A percentile compares a stretch with the other conserved stretches of the same genome.
These are phyloP conservation scores for Jamesozyma gamospora DNA, from an alignment of 805 yeast species.

Conservation along the genomic window DNA sequence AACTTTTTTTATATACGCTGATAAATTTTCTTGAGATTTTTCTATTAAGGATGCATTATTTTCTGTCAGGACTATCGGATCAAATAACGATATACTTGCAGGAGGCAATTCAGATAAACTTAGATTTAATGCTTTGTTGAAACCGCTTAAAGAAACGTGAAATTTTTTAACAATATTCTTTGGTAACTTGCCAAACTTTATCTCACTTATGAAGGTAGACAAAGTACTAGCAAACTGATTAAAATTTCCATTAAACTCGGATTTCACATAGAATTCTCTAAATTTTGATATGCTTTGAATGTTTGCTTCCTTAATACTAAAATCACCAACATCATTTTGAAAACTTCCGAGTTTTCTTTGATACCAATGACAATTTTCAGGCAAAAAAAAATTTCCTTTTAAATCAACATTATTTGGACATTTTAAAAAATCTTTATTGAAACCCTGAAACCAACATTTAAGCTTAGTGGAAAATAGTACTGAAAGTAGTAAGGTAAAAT, in stretches of 20 bases:
- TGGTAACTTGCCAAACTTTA: slow-evolving; percentile 16
- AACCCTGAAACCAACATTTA: slow-evolving; percentile 8
- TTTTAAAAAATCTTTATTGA: slow-evolving; percentile 6
- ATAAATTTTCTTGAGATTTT: slow-evolving; percentile 5
- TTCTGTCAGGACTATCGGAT: slow-evolving; percentile 6
- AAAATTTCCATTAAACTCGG: slow-evolving; percentile 4
- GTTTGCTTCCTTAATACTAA: slow-evolving; percentile 4
- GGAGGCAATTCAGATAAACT: slow-evolving; percentile 12
- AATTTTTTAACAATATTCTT: slow-evolving; percentile 6
- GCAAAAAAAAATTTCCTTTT: slow-evolving; percentile 13
- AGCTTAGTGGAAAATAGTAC: slow-evolving; percentile 11
- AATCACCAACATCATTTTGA: not conserved
- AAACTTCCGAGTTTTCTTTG: too few relatives aligned
- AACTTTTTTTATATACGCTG: slow-evolving; percentile 1
- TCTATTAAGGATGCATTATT: slow-evolving; percentile 14
- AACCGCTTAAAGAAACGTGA: slow-evolving; percentile 2
- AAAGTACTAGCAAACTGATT: slow-evolving; percentile 11
- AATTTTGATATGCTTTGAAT: slow-evolving; percentile 7
- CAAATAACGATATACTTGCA: slow-evolving; percentile 12
- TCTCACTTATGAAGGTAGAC: slow-evolving; percentile 6
- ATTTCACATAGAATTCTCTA: slow-evolving; percentile 9
- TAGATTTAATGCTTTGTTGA: slow-evolving; percentile 3
- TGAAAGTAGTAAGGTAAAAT: slow-evolving; percentile 16
- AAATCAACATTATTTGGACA: slow-evolving; percentile 9
- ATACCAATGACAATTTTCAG: slow-evolving; percentile 6